A percentile compares a stretch with the other conserved stretches of the same genome.
Conservation (phyloP, 1,139 yeast species). For the Oligophagozyma castellii region DNA sequence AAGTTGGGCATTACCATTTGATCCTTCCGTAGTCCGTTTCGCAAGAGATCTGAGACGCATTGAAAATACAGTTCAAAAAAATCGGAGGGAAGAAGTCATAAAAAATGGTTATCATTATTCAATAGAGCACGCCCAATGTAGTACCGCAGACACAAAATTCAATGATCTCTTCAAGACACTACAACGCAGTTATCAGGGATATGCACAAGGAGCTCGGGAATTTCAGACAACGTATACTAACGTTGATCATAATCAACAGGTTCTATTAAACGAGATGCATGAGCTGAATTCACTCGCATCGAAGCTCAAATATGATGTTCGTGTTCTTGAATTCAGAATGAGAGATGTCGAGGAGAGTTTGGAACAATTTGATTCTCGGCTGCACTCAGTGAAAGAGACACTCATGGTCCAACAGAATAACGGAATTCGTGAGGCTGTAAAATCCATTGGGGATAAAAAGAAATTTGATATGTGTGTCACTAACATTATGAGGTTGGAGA, state of each 20-base stretch:
- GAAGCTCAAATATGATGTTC: constrained; percentile 63
- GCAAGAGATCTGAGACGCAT: constrained; percentile 18
- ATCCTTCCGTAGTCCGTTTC: constrained; percentile 19
- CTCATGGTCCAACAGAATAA: constrained; percentile 10
- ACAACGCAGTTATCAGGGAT: constrained; percentile 12
- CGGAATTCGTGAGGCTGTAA: constrained; percentile 8
- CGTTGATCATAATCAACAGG: constrained; percentile 23
- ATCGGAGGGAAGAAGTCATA: constrained; percentile 5
- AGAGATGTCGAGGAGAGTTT: constrained; percentile 72
- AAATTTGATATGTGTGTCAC: constrained; percentile 11
- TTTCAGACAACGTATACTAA: constrained; percentile 26
- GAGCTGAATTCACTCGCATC: constrained; percentile 64
- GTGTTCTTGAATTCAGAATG: constrained; percentile 57
- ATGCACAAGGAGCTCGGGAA: constrained; percentile 25
- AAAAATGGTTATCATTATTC: constrained; percentile 5
- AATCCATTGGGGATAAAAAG: constrained; percentile 9
- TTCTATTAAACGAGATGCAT: constrained; percentile 36
- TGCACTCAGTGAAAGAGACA: constrained; percentile 26
- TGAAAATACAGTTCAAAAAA: constrained; percentile 4
- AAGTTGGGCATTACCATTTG: constrained; percentile 25
- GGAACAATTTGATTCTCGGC: constrained; percentile 33
- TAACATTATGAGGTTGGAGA: constrained; percentile 6
- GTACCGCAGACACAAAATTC: constrained; percentile 6
- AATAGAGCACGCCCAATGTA: constrained; percentile 4
- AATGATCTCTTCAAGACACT: constrained; percentile 7